These are phyloP conservation scores for Tinospora cordifolia DNA, from an alignment of 164 flowering plant genomes.

Conservation along the genomic window DNA sequence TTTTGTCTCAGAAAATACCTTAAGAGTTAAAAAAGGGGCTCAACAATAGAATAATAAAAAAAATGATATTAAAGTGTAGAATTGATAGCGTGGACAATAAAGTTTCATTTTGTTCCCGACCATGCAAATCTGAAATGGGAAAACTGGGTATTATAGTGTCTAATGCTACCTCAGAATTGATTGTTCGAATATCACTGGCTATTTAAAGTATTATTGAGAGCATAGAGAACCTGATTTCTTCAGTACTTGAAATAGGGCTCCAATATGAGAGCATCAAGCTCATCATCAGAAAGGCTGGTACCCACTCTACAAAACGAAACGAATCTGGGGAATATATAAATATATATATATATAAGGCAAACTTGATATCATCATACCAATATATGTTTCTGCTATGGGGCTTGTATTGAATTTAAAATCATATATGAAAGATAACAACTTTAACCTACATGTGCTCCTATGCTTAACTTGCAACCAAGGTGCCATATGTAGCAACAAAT, in stretches of 20 bases:
- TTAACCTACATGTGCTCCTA: no score
- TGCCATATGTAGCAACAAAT: no score
- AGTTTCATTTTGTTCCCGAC: background rate
- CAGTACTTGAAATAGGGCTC: slow-evolving; percentile 81
- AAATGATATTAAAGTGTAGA: no score
- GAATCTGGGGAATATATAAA: slow-evolving; percentile 44
- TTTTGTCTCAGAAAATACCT: slow-evolving; percentile 98
- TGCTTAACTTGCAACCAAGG: no score
- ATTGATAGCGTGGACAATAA: background rate
- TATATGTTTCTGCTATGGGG: no score
- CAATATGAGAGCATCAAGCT: slow-evolving; percentile 70
- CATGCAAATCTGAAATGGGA: background rate
- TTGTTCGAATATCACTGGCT: slow-evolving; percentile 90
- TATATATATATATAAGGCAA: background rate
- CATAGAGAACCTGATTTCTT: background rate
- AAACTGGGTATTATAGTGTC: background rate
- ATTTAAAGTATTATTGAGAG: slow-evolving; percentile 76
- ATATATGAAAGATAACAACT: no score
- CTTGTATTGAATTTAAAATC: no score
- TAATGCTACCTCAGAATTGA: slow-evolving; percentile 64
- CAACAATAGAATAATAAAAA: background rate
- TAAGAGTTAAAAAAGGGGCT: background rate
- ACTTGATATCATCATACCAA: background rate
- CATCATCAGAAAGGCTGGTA: slow-evolving; percentile 90
- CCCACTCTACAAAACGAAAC: slow-evolving; percentile 95